phyloP scores from a whole-genome alignment of 169 alveolate species.

The Eimeria maxima region DNA sequence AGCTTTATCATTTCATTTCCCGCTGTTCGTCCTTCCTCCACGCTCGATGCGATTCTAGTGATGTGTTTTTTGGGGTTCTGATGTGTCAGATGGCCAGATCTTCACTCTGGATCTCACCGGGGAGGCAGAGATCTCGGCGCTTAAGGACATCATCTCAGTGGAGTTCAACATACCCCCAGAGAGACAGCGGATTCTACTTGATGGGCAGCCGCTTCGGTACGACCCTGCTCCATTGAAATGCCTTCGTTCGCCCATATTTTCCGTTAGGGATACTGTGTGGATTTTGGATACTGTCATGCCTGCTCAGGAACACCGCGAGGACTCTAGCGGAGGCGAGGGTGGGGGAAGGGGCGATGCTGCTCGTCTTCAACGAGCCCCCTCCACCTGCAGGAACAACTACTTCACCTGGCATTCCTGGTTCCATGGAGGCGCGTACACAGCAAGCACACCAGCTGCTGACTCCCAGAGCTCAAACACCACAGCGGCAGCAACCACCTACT shows the following conservation, averaged over 20 bases:
- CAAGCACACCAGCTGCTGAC: slow-evolving; percentile 4
- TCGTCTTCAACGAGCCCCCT: slow-evolving; percentile 35
- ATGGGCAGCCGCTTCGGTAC: slow-evolving; percentile 59
- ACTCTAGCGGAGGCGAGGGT: slow-evolving; percentile 71
- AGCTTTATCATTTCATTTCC: neutral
- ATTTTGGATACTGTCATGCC: neutral
- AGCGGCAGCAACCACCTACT: slow-evolving; percentile 6
- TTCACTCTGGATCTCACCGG: slow-evolving; percentile 66
- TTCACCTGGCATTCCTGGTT: neutral
- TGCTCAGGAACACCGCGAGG: slow-evolving; percentile 61
- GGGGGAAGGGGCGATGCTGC: slow-evolving; percentile 76
- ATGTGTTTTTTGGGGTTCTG: neutral
- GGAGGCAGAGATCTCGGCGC: slow-evolving; percentile 66
- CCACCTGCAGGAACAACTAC: slow-evolving; percentile 45
- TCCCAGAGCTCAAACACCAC: neutral
- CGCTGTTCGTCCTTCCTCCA: neutral
- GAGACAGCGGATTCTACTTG: slow-evolving; percentile 43
- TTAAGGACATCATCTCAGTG: slow-evolving; percentile 53
- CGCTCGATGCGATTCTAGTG: neutral
- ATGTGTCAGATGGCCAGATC: slow-evolving; percentile 42
- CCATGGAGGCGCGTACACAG: neutral
- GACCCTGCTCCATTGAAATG: neutral
- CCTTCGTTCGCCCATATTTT: neutral
- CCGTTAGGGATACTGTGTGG: neutral
- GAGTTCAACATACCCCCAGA: slow-evolving; percentile 73